These are phyloP conservation scores for Hortiboletus flavorubellus DNA, from an alignment of 768 basidiomycete genomes.

Conservation along the genomic window DNA sequence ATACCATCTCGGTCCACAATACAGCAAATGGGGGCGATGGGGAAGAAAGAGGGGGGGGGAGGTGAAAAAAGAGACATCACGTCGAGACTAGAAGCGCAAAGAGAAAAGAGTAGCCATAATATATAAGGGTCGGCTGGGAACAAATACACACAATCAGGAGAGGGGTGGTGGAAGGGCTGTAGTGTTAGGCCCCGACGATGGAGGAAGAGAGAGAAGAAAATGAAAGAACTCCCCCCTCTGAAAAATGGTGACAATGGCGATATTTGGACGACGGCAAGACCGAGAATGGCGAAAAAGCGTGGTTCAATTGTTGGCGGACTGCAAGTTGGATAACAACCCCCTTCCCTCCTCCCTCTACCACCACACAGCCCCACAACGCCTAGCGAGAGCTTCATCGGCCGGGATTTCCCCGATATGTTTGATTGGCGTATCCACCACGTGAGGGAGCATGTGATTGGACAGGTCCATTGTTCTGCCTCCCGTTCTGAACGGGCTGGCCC, in stretches of 20 bases:
- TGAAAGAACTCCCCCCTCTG: constrained; percentile 11
- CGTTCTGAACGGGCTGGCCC: constrained; percentile 23
- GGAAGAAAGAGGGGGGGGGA: not conserved
- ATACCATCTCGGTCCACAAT: constrained; percentile 17
- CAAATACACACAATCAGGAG: constrained; percentile 19
- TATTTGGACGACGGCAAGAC: constrained; percentile 14
- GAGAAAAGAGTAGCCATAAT: constrained; percentile 24
- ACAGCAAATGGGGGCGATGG: constrained; percentile 7
- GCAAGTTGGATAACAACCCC: constrained; percentile 11
- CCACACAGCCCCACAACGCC: not conserved
- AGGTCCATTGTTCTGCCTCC: constrained; percentile 27
- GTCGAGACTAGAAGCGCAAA: constrained; percentile 19
- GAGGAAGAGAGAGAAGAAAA: constrained; percentile 12
- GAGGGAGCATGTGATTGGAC: constrained; percentile 21
- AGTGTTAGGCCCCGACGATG: constrained; percentile 12
- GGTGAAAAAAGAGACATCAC: constrained; percentile 15
- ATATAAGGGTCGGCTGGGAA: constrained; percentile 29
- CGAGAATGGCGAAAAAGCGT: constrained; percentile 13
- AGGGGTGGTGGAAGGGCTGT: constrained; percentile 8
- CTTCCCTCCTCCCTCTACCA: not conserved
- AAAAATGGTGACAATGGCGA: constrained; percentile 7
- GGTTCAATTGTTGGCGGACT: constrained; percentile 10
- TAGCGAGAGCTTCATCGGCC: constrained; percentile 22
- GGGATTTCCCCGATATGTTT: constrained; percentile 29
- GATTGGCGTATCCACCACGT: constrained; percentile 23